Evolutionary conservation across 1,284 basidiomycete genomes (phyloP).

Genomic region (Apiotrichum porosum): DNA sequence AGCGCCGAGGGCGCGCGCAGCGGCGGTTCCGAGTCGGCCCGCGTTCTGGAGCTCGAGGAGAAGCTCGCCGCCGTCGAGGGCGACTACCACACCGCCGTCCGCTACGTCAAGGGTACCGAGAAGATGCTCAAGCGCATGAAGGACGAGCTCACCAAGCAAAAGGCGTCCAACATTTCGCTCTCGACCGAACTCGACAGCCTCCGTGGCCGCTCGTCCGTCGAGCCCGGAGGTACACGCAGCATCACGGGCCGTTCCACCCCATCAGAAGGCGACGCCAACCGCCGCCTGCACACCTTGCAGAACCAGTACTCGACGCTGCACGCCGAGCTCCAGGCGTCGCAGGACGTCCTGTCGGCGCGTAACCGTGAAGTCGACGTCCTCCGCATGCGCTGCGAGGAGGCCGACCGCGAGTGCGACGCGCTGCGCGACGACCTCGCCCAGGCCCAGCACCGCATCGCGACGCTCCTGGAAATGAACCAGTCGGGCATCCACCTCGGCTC

Average conservation of each 20-base stretch:
- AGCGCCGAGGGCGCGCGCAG: slow-evolving; percentile 27
- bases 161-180: slow-evolving; percentile 68
- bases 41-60: slow-evolving; percentile 71
- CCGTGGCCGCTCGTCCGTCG: slow-evolving; percentile 58
- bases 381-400: slow-evolving; percentile 40
- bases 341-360: slow-evolving; percentile 68
- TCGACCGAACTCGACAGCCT: slow-evolving; percentile 71
- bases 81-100: slow-evolving; percentile 68
- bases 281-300: slow-evolving; percentile 70
- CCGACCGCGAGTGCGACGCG: slow-evolving; percentile 45
- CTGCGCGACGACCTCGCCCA: slow-evolving; percentile 69
- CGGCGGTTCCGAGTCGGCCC: slow-evolving; percentile 60
- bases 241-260: slow-evolving; percentile 77
- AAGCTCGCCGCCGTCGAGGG: slow-evolving; percentile 70
- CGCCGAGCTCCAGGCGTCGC: slow-evolving; percentile 68
- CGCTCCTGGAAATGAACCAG: slow-evolving; percentile 38
- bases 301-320: slow-evolving; percentile 67
- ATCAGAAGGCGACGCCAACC: slow-evolving; percentile 53
- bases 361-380: slow-evolving; percentile 67
- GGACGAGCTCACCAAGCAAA: slow-evolving; percentile 83
- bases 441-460: slow-evolving; percentile 57
- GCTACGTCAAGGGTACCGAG: slow-evolving; percentile 76
- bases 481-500: slow-evolving; percentile 23
- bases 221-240: slow-evolving; percentile 53
- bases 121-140: slow-evolving; percentile 98